Base-by-base conservation (phyloP, 805 yeast genomes). In the Yamadazyma tumulicola region DNA sequence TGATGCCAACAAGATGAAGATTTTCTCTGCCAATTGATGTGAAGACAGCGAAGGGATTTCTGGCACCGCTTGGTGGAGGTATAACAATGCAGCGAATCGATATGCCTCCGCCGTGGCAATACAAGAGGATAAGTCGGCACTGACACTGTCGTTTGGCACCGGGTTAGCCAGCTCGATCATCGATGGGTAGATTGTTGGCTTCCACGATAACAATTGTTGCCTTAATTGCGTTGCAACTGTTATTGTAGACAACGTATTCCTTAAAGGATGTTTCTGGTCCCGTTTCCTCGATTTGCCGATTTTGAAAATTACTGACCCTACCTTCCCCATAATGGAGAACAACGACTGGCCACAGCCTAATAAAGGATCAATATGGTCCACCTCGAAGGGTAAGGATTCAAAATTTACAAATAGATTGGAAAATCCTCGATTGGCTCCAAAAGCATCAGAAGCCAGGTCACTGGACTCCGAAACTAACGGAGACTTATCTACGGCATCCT, bases 41-140 rank as follows among this genome's bases (percentile, higher is more conserved):
- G 81, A 71, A 6, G 75, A 54, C 24, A 61, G 51, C 6, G 77
- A 72, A 7, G 83, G 82, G 12, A 79, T 67, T 43, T 80, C 84
- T 0, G 87, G 86, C 4, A 81, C 84, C 1, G 85, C 81, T 48
- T 81, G 85, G 51, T 79, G 84, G 19, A 81, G 54, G 47, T 76
- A 79, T 14, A 80, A 48, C 24, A 81, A 51, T 0, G 83, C 66
- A 1, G 85, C 70, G 51, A 66, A 77, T 25, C 84, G 51, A 52
- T 80, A 81, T 0, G 85, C 81, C 48, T 80, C 86, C 2, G 86
- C 85, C 1, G 85, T 80, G 2, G 85, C 74, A 17, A 81, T 63
- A 38, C 82, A 75, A 7, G 81, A 72, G 4, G 79, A 58, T 19
- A 76, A 49, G 43, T 79, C 86, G 64, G 79, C 73, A 2, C 64